Conservation (phyloP, 139 green algal genomes). For the Trebouxia sp. region DNA sequence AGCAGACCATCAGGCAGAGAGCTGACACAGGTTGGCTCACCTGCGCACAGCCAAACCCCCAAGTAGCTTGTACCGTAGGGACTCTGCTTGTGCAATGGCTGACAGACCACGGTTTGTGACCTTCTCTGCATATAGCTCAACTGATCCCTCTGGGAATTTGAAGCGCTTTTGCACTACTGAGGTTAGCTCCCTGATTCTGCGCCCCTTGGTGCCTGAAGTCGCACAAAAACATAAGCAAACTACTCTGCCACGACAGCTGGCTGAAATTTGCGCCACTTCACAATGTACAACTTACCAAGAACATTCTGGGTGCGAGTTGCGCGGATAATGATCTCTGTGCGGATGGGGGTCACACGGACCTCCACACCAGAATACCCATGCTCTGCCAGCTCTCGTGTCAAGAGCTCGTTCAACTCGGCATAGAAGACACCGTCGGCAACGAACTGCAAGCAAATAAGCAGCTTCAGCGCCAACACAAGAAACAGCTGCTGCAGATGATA, state of each 20-base stretch:
- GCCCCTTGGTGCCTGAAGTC: slow-evolving; percentile 92
- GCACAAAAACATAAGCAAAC: neutral
- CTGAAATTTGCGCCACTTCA: too few species aligned
- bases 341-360: slow-evolving; percentile 96
- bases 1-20: too few species aligned
- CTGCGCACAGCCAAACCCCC: slow-evolving; percentile 94
- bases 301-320: slow-evolving; percentile 98
- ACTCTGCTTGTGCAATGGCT: slow-evolving; percentile 98
- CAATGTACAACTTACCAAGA: slow-evolving; percentile 71
- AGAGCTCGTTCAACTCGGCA: slow-evolving; percentile 99
- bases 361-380: slow-evolving; percentile 98
- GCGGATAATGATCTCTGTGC: slow-evolving; percentile 99
- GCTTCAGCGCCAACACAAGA: neutral
- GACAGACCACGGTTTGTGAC: slow-evolving; percentile 97
- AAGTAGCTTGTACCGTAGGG: slow-evolving; percentile 99
- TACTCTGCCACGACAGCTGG: neutral
- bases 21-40: neutral
- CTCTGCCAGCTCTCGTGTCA: slow-evolving; percentile 94
- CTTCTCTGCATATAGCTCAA: slow-evolving; percentile 99
- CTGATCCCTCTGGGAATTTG: slow-evolving; percentile 91
- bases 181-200: slow-evolving; percentile 98
- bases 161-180: slow-evolving; percentile 99
- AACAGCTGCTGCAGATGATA: neutral
- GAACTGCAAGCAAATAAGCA: slow-evolving; percentile 77
- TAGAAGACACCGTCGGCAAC: slow-evolving; percentile 99